A percentile compares a stretch with the other conserved stretches of the same genome.
Conservation (phyloP, 768 basidiomycete species). For the Neoboletus magnificus region DNA sequence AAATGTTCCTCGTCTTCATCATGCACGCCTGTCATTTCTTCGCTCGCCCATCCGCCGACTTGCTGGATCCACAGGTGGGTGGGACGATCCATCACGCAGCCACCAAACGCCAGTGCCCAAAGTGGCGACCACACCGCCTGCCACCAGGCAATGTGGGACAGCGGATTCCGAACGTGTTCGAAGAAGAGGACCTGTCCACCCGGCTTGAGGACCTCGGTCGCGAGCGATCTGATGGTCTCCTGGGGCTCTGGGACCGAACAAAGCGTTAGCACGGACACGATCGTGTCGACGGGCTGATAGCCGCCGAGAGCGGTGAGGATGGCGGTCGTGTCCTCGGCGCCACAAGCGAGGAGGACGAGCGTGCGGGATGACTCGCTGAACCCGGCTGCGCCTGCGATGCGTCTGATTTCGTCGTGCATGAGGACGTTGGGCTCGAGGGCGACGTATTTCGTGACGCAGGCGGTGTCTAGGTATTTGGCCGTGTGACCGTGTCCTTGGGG, state of each 20-base stretch:
- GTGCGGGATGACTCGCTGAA: conserved; percentile 51
- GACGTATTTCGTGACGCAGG: conserved; percentile 58
- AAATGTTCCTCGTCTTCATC: conserved; percentile 55
- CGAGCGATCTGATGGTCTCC: conserved; percentile 43
- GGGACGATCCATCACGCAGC: conserved; percentile 61
- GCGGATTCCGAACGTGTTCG: conserved; percentile 64
- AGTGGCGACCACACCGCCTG: conserved; percentile 71
- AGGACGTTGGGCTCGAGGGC: conserved; percentile 67
- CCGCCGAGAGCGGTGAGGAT: conserved; percentile 44
- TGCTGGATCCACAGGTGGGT: conserved; percentile 46
- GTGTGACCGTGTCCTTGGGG: conserved; percentile 62
- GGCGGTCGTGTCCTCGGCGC: conserved; percentile 53
- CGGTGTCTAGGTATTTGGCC: conserved; percentile 53
- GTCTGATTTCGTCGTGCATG: conserved; percentile 60
- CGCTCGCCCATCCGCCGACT: conserved; percentile 47
- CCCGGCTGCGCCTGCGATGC: conserved; percentile 46
- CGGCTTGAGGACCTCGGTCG: conserved; percentile 52
- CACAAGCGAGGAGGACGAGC: conserved; percentile 56
- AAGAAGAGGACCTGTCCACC: conserved; percentile 65
- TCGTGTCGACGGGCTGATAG: conserved; percentile 48
- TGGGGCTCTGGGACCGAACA: conserved; percentile 63
- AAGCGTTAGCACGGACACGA: conserved; percentile 63
- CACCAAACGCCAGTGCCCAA: conserved; percentile 59
- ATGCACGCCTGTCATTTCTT: conserved; percentile 45
- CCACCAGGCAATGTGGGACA: conserved; percentile 61